Percentiles rank a stretch among this genome's conserved stretches.
phyloP scores from a whole-genome alignment of 805 yeast species.

The Ogataea henricii region DNA sequence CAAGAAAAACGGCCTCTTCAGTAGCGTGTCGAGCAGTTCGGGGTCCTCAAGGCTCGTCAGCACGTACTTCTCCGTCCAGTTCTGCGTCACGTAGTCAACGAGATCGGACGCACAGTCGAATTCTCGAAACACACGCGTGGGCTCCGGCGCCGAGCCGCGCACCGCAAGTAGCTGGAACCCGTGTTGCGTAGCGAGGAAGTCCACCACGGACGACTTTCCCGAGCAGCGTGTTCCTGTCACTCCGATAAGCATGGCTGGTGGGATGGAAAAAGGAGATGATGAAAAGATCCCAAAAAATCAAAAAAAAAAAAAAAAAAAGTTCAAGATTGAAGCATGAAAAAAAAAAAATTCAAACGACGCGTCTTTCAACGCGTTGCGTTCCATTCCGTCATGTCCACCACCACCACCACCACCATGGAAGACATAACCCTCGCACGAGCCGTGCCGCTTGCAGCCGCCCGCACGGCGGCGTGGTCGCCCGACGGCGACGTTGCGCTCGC shows the following conservation, averaged over 20 bases:
- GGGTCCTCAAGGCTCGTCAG: slow-evolving; percentile 49
- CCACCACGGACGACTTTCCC: slow-evolving; percentile 65
- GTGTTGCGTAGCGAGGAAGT: slow-evolving; percentile 50
- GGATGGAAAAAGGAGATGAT: neutral
- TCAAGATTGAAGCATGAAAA: neutral
- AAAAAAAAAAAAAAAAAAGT: neutral
- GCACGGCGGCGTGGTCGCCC: slow-evolving; percentile 19
- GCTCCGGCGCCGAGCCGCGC: slow-evolving; percentile 18
- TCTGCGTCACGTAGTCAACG: slow-evolving; percentile 59
- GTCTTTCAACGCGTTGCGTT: neutral
- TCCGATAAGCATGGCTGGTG: slow-evolving; percentile 64
- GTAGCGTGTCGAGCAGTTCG: slow-evolving; percentile 46
- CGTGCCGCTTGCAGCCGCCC: slow-evolving; percentile 8
- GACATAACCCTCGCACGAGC: slow-evolving; percentile 16
- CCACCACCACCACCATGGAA: slow-evolving; percentile 8
- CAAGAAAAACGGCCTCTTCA: slow-evolving; percentile 79
- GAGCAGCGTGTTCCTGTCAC: slow-evolving; percentile 69
- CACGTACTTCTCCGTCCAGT: slow-evolving; percentile 68
- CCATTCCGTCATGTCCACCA: neutral
- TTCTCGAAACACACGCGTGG: slow-evolving; percentile 23
- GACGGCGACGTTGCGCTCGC: slow-evolving; percentile 22
- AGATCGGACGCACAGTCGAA: slow-evolving; percentile 48
- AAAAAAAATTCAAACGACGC: neutral
- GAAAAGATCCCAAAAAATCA: neutral
- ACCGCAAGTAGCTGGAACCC: slow-evolving; percentile 48